phyloP scores from a whole-genome alignment of 2,329 filamentous ascomycete species.

The Phialemoniopsis sp. region DNA sequence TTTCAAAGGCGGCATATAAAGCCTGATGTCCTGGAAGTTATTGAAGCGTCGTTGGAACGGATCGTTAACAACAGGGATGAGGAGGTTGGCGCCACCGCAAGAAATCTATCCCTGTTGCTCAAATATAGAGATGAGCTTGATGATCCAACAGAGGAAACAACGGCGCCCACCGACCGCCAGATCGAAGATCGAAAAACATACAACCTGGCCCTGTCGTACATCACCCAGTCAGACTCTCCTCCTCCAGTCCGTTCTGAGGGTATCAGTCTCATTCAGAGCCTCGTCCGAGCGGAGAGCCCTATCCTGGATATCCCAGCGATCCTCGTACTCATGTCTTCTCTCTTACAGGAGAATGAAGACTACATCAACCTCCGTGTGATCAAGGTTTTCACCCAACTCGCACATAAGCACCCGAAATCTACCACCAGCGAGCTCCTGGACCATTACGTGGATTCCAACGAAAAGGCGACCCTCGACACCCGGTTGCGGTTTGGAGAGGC shows the following conservation, averaged over 20 bases:
- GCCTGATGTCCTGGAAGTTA: constrained; percentile 31
- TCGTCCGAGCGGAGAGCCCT: constrained; percentile 52
- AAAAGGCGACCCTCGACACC: constrained; percentile 55
- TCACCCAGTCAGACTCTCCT: constrained; percentile 56
- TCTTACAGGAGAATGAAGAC: constrained; percentile 64
- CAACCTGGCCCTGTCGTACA: constrained; percentile 59
- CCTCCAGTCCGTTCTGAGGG: constrained; percentile 65
- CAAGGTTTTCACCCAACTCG: constrained; percentile 59
- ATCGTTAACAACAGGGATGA: constrained; percentile 31
- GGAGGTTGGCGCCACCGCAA: constrained; percentile 47
- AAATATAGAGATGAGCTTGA: constrained; percentile 52
- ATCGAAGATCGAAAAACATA: constrained; percentile 60
- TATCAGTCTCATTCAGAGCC: constrained; percentile 51
- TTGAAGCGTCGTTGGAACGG: constrained; percentile 44
- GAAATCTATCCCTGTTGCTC: constrained; percentile 51
- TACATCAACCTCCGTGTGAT: constrained; percentile 69
- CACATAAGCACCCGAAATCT: constrained; percentile 57
- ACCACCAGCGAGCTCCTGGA: constrained; percentile 61
- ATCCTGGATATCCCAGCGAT: constrained; percentile 64
- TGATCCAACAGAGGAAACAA: constrained; percentile 29
- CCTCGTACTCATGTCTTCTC: constrained; percentile 58
- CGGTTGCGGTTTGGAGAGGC: constrained; percentile 68
- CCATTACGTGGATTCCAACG: constrained; percentile 60
- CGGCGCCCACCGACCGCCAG: constrained; percentile 38
- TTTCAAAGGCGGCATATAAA: constrained; percentile 47